Conservation (phyloP, 1,139 yeast genomes). For the Saccharomycopsis crataegensis region DNA sequence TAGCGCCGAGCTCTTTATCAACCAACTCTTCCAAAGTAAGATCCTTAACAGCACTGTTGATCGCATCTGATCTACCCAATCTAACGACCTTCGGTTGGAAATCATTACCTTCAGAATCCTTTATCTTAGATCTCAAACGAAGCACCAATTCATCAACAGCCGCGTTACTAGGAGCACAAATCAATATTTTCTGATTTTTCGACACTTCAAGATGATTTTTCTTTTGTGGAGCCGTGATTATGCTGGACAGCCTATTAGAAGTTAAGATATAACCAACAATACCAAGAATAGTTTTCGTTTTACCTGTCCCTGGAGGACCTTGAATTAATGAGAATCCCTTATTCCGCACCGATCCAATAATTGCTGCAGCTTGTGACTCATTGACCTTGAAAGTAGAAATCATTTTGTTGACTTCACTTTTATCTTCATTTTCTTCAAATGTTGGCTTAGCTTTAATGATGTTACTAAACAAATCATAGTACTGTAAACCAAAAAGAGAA, state of each 20-base stretch:
- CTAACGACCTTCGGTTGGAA: constrained; percentile 74
- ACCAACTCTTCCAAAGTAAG: constrained; percentile 83
- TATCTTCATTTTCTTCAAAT: constrained; percentile 25
- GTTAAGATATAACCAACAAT: constrained; percentile 74
- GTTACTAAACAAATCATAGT: constrained; percentile 62
- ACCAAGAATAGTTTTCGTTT: constrained; percentile 92
- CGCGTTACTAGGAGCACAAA: constrained; percentile 98
- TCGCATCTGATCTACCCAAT: constrained; percentile 84
- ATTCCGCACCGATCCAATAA: constrained; percentile 58
- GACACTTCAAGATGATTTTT: constrained; percentile 21
- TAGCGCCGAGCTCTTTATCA: constrained; percentile 51
- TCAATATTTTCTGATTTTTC: constrained; percentile 50
- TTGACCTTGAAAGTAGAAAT: constrained; percentile 55
- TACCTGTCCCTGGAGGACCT: constrained; percentile 99
- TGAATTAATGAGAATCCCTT: constrained; percentile 86
- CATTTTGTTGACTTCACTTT: constrained; percentile 34
- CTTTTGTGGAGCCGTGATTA: constrained; percentile 21
- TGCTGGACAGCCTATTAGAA: constrained; percentile 21
- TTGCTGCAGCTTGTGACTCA: constrained; percentile 85
- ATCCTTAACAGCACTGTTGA: constrained; percentile 75
- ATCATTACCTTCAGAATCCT: constrained; percentile 46
- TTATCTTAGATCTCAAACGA: constrained; percentile 71
- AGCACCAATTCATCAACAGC: constrained; percentile 96
- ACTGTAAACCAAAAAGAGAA: constrained; percentile 72
- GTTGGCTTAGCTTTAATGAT: constrained; percentile 61